Percentiles rank a stretch among this genome's conserved stretches.
Evolutionary conservation across 345 rosid genomes (phyloP).

Genomic region (Camelina sativa): DNA sequence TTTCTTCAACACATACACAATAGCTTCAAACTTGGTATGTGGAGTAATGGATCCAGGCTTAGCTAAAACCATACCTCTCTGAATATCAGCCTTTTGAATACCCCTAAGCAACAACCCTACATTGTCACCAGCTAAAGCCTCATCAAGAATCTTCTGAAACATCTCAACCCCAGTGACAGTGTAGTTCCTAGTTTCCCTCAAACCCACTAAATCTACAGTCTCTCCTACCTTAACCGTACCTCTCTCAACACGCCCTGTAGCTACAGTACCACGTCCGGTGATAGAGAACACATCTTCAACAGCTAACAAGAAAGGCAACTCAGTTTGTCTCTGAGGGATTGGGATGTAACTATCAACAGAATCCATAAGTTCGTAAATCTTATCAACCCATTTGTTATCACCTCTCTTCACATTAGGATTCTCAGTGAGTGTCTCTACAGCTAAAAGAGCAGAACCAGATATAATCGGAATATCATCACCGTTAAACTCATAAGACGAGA

Average conservation of each 20-base stretch:
- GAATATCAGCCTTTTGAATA: constrained; percentile 79
- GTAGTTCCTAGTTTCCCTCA: constrained; percentile 71
- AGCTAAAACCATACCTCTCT: constrained; percentile 96
- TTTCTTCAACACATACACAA: constrained; percentile 95
- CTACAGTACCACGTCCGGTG: constrained; percentile 91
- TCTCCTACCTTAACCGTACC: constrained; percentile 80
- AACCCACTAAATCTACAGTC: constrained; percentile 80
- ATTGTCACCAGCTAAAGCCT: constrained; percentile 91
- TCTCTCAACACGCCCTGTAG: constrained; percentile 91
- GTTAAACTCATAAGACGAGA: constrained; percentile 79
- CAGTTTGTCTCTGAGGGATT: constrained; percentile 79
- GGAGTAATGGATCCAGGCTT: constrained; percentile 87
- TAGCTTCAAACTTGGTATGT: constrained; percentile 69
- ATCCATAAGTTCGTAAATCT: constrained; percentile 92
- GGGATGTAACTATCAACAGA: constrained; percentile 84
- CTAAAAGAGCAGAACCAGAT: constrained; percentile 85
- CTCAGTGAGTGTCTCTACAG: constrained; percentile 77
- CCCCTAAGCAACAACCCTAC: constrained; percentile 94
- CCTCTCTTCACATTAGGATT: constrained; percentile 71
- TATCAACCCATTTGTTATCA: constrained; percentile 90
- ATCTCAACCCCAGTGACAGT: constrained; percentile 88
- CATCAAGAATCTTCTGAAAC: constrained; percentile 91
- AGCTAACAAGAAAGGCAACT: constrained; percentile 85
- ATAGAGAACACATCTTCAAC: constrained; percentile 91
- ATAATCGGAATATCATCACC: constrained; percentile 86